Evolutionary conservation across 441 rosid genomes (phyloP).

Genomic region (Omphalea diandra): DNA sequence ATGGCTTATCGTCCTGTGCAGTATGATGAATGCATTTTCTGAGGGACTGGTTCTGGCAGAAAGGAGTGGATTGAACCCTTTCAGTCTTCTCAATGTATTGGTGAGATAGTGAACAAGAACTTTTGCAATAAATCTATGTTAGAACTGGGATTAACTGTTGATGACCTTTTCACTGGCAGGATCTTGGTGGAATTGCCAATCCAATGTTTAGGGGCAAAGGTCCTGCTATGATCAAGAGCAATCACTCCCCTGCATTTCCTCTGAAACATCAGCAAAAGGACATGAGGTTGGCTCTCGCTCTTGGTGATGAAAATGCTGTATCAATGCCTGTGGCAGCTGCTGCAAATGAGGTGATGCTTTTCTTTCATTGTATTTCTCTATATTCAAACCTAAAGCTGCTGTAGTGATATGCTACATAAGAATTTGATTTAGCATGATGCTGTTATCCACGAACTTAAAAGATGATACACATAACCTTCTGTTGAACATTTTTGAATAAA

Average conservation of each 20-base stretch:
- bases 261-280: slow-evolving; percentile 96
- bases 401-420: no score
- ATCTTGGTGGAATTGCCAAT: slow-evolving; percentile 70
- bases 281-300: slow-evolving; percentile 91
- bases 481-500: background rate
- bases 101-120: slow-evolving; percentile 39
- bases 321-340: slow-evolving; percentile 96
- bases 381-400: background rate
- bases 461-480: background rate
- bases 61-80: slow-evolving; percentile 75
- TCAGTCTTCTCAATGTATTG: slow-evolving; percentile 66
- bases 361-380: slow-evolving; percentile 14
- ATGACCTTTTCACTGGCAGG: slow-evolving; percentile 43
- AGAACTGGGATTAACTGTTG: slow-evolving; percentile 3
- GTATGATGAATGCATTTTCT: slow-evolving; percentile 91
- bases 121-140: slow-evolving; percentile 4
- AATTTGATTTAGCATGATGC: slow-evolving; percentile 11
- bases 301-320: slow-evolving; percentile 88
- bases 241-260: slow-evolving; percentile 78
- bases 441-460: background rate
- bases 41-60: slow-evolving; percentile 86
- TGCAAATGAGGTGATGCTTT: slow-evolving; percentile 67
- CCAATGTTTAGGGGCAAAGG: slow-evolving; percentile 89
- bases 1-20: slow-evolving; percentile 22
- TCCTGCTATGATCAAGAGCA: slow-evolving; percentile 68